Conservation (phyloP, 2,329 filamentous ascomycete species). For the Cadophora sp. region DNA sequence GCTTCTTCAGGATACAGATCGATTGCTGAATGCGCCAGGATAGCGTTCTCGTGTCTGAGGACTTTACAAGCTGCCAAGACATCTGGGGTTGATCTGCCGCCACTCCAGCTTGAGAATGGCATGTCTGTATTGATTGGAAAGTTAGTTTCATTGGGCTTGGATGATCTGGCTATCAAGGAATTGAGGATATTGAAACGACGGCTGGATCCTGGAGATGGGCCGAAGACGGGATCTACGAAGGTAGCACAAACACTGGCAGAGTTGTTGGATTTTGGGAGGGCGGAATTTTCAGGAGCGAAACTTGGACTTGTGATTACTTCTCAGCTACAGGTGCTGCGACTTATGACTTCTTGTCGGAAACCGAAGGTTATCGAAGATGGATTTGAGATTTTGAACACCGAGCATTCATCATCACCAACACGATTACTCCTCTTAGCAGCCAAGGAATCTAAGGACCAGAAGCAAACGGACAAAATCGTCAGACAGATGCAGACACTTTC, state of each 20-base stretch:
- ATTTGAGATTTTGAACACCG: conserved; percentile 60
- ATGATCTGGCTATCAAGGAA: conserved; percentile 74
- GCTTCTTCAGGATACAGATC: conserved; percentile 45
- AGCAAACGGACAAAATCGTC: conserved; percentile 62
- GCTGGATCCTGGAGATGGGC: conserved; percentile 55
- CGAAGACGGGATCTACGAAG: conserved; percentile 38
- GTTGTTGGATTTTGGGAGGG: conserved; percentile 65
- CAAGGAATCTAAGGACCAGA: conserved; percentile 46
- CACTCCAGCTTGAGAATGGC: conserved; percentile 74
- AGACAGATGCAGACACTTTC: conserved; percentile 72
- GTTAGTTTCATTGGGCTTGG: conserved; percentile 67
- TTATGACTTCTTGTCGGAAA: conserved; percentile 66
- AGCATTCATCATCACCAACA: conserved; percentile 61
- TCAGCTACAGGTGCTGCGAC: conserved; percentile 69
- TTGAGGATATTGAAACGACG: conserved; percentile 69
- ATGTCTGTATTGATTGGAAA: conserved; percentile 74
- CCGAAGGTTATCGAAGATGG: conserved; percentile 63
- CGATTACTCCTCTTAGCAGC: conserved; percentile 58
- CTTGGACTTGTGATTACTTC: conserved; percentile 65
- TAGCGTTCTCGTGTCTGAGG: conserved; percentile 70
- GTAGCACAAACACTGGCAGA: conserved; percentile 58
- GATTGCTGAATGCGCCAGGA: conserved; percentile 66
- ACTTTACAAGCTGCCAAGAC: conserved; percentile 58
- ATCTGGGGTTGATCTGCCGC: conserved; percentile 60
- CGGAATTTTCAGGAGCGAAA: conserved; percentile 50